Percentiles rank a stretch among this genome's conserved stretches.
Evolutionary conservation across 441 rosid genomes (phyloP).

Genomic region (Melastoma candidum): DNA sequence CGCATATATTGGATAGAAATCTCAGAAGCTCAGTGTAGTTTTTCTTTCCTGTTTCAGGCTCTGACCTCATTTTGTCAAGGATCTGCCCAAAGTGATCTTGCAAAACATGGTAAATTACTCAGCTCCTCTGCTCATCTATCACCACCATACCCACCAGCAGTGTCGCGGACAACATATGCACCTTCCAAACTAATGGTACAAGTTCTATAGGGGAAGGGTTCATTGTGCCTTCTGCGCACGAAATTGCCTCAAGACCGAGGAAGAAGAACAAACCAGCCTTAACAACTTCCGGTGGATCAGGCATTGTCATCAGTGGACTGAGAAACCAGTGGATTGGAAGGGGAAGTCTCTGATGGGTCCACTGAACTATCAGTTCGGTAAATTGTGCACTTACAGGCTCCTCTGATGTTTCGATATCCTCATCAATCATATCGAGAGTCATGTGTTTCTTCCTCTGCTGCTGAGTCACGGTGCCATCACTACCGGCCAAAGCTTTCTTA

Average conservation of each 20-base stretch:
- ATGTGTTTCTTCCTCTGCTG: slow-evolving; percentile 22
- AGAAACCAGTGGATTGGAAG: slow-evolving; percentile 91
- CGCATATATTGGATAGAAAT: slow-evolving; percentile 68
- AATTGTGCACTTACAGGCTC: slow-evolving; percentile 20
- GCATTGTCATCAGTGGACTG: slow-evolving; percentile 59
- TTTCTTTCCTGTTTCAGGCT: slow-evolving; percentile 18
- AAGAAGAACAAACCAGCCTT: slow-evolving; percentile 78
- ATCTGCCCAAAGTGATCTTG: slow-evolving; percentile 65
- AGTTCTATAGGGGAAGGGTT: slow-evolving; percentile 37
- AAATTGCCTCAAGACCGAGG: slow-evolving; percentile 66
- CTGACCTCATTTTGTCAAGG: slow-evolving; percentile 39
- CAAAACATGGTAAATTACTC: slow-evolving; percentile 49
- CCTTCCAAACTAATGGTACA: slow-evolving; percentile 69
- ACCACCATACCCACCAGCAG: slow-evolving; percentile 65
- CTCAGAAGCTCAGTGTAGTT: slow-evolving; percentile 29
- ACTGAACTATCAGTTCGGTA: slow-evolving; percentile 39
- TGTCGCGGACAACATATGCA: slow-evolving; percentile 66
- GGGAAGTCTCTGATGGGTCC: slow-evolving; percentile 84
- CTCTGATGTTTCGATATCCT: slow-evolving; percentile 44
- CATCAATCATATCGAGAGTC: slow-evolving; percentile 68
- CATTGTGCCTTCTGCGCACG: slow-evolving; percentile 28
- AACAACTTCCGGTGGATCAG: slow-evolving; percentile 40
- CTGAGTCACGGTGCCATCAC: slow-evolving; percentile 13
- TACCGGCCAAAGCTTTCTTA: slow-evolving; percentile 31
- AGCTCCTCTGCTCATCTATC: slow-evolving; percentile 61